Evolutionary conservation across 306 rosid species (phyloP), one percentile per base, ranked within the genome.

Genomic region (Quercus ilex): DNA sequence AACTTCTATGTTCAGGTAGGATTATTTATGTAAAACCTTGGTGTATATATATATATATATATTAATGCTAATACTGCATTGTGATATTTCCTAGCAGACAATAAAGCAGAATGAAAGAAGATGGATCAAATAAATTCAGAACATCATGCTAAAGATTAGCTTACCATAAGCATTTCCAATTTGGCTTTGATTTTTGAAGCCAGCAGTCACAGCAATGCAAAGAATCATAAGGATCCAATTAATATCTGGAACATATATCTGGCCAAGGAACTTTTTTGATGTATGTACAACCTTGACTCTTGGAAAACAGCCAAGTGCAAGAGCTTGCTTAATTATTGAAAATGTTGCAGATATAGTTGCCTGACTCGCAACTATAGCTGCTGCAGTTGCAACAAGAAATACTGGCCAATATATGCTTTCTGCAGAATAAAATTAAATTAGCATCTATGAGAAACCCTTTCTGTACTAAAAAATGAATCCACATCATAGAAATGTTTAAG

Each of bases 121-220:
- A 12, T 18, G 51, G 49, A 38, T 19, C 38, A 18, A 35, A 17
- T 15, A 18, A 68, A 38, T 31, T 68, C 72, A 33, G 25, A 68
- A 33, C 17, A 68, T 68, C n/a, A 64, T 43, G 53, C 5, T 3
- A 58, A 76, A 49, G 69, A 75, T 55, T 56, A 35, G 55, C 79
- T 70, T 88, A 92, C 97, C 99, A 79, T 89, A 91, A 52, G 99
- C 99, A 89, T 95, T 95, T 82, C 97, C 99, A 76, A 95, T 95
- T 84, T 93, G 97, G 87, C 41, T 87, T 88, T 91, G 94, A 80
- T 95, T 90, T 88, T 86, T 79, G 21, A 95, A 95, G 65, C 99
- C 97, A 55, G 98, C 97, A 6, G 99, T 93, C 69, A 95, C 98
- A 3, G 89, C 88, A 79, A 95, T 91, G 86, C 99, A 95, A 53